Base-by-base conservation (phyloP, 495 filamentous ascomycete species). In the Aspergillus olivimuriae region DNA sequence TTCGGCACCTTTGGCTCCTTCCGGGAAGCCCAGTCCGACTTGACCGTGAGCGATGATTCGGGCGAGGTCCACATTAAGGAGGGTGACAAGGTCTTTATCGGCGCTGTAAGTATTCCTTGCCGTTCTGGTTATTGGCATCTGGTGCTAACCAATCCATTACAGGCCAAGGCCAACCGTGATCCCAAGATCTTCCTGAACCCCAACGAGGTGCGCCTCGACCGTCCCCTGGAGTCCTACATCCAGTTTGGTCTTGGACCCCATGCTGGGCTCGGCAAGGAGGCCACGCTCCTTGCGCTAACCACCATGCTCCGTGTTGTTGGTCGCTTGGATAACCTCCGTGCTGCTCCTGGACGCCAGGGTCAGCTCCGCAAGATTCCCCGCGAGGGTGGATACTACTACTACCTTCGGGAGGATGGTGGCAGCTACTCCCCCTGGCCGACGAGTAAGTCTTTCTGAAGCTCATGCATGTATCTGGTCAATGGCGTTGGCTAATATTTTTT, bases 381-480 rank as follows among this genome's bases (percentile, higher is more conserved):
- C 30, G 67, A 72, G 2, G 80, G 74, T 12, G 83, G 76, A 0
- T 78, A 75, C 56, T 77, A 76, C 19, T 58, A 80, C 19, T 94
- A 89, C 51, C 73, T 94, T 68, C 76, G 78, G 40, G 79, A 86
- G 60, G 84, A 94, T 52, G 77, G 81, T 63, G 81, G 82, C 19
- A 72, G 73, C 22, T 80, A 80, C 63, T 85, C 74, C 57, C 74
- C 84, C 5, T 91, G 88, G 70, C 87, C 88, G 0, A 80, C 75
- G 20, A 82, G 76, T 64, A 78, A 70, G 73, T 59, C 4, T 8
- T 23, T 36, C 24, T n/a, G n/a, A n/a, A 34, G 3, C 4, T 30
- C 8, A 9, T 2, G 7, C 16, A 19, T 10, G 2, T 28, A 0
- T 18, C 15, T 2, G 2, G 15, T 1, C 12, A 40, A 9, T 31